A percentile compares a stretch with the other conserved stretches of the same genome.
These are phyloP conservation scores for Graphium sp. DNA, from an alignment of 2,329 filamentous ascomycete genomes.

Conservation along the genomic window DNA sequence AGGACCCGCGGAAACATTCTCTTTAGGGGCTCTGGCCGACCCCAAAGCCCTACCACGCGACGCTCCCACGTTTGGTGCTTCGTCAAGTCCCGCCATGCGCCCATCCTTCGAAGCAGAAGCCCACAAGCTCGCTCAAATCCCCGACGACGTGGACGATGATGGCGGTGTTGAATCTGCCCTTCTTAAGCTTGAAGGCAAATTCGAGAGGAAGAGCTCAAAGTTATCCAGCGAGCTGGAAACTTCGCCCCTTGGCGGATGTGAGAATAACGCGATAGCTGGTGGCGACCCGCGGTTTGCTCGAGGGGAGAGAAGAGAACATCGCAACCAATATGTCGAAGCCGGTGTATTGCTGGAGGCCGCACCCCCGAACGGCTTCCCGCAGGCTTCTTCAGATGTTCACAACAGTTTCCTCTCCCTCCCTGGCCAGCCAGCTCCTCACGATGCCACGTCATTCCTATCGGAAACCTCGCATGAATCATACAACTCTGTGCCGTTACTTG, in stretches of 20 bases:
- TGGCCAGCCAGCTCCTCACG: slow-evolving; percentile 10
- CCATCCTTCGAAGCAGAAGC: slow-evolving; percentile 81
- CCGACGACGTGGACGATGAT: slow-evolving; percentile 63
- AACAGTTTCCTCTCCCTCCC: slow-evolving; percentile 6
- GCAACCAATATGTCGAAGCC: slow-evolving; percentile 6
- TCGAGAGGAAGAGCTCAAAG: slow-evolving; percentile 34
- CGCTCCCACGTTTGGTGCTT: too few relatives aligned
- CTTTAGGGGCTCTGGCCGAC: slow-evolving; percentile 41
- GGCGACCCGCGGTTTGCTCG: slow-evolving; percentile 30
- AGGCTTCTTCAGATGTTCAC: slow-evolving; percentile 4
- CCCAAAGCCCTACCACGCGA: background rate
- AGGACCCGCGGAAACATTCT: slow-evolving; percentile 29
- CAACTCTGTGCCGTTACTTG: slow-evolving; percentile 59
- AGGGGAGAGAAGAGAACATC: slow-evolving; percentile 58
- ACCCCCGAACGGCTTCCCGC: background rate
- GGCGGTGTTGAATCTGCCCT: slow-evolving; percentile 87
- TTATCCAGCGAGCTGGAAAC: slow-evolving; percentile 20
- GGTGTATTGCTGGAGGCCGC: slow-evolving; percentile 3
- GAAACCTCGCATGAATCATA: slow-evolving; percentile 58
- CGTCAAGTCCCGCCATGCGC: slow-evolving; percentile 44
- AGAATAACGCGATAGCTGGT: background rate
- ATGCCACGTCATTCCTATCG: slow-evolving; percentile 30
- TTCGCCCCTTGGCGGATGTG: slow-evolving; percentile 1
- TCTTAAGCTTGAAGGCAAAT: slow-evolving; percentile 81
- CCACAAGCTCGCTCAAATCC: slow-evolving; percentile 71